Evolutionary conservation across 2,329 filamentous ascomycete species (phyloP).

Genomic region (Hypomyces rosellus): DNA sequence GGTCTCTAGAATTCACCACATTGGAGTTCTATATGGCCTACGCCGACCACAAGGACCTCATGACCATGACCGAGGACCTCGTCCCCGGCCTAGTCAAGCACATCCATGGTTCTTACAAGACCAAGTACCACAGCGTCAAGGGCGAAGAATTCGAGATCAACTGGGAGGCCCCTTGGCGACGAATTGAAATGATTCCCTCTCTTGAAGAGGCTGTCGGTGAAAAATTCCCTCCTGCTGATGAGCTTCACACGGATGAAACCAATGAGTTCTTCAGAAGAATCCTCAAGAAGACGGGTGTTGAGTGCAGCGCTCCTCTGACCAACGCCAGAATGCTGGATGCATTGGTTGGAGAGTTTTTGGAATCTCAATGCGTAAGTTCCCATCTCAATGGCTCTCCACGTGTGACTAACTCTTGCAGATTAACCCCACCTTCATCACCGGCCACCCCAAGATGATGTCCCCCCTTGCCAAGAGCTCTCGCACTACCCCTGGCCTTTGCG

Average conservation of each 20-base stretch:
- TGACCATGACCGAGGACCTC: conserved; percentile 81
- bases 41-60: conserved; percentile 80
- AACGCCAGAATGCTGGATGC: conserved; percentile 96
- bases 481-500: conserved; percentile 72
- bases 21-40: conserved; percentile 97
- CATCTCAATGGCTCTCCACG: neutral
- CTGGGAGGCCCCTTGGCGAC: conserved; percentile 91
- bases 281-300: conserved; percentile 83
- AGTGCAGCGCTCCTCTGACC: conserved; percentile 84
- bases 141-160: conserved; percentile 88
- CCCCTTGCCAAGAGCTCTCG: conserved; percentile 96
- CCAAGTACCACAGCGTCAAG: conserved; percentile 76
- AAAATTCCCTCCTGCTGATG: conserved; percentile 84
- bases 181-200: conserved; percentile 82
- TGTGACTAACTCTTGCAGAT: conserved; percentile 31
- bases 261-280: conserved; percentile 80
- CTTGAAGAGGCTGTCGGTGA: conserved; percentile 85
- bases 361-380: conserved; percentile 64
- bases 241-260: conserved; percentile 85
- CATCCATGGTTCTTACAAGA: conserved; percentile 77
- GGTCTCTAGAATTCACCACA: conserved; percentile 76
- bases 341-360: conserved; percentile 88
- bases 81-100: conserved; percentile 85
- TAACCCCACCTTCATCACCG: conserved; percentile 65
- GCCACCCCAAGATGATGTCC: conserved; percentile 71